Percentiles rank a stretch among this genome's conserved stretches.
Conservation (phyloP, 2,329 filamentous ascomycete species). For the Sporothrix inflata region DNA sequence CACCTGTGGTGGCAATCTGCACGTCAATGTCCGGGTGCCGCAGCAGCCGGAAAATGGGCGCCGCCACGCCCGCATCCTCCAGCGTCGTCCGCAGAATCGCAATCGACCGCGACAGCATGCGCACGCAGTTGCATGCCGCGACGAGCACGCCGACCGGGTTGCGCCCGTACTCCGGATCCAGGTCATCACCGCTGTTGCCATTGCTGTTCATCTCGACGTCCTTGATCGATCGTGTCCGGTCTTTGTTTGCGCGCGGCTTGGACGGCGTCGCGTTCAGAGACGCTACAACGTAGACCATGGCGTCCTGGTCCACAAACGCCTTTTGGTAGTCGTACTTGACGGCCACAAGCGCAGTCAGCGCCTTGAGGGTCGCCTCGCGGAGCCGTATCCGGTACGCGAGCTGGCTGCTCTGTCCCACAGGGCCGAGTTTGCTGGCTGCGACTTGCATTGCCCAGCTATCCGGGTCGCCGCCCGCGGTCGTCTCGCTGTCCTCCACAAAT, state of each 20-base stretch:
- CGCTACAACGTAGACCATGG: conserved; percentile 79
- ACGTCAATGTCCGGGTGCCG: conserved; percentile 76
- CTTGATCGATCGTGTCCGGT: conserved; percentile 35
- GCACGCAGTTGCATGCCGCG: conserved; percentile 80
- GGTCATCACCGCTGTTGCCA: conserved; percentile 35
- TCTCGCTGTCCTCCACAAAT: not conserved
- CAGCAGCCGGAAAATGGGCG: conserved; percentile 76
- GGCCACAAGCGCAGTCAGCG: conserved; percentile 78
- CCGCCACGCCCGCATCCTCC: conserved; percentile 80
- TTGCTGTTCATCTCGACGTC: not conserved
- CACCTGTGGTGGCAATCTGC: conserved; percentile 81
- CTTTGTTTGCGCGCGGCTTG: conserved; percentile 52
- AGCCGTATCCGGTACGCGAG: conserved; percentile 73
- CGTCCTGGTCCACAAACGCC: conserved; percentile 77
- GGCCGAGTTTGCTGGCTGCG: conserved; percentile 53
- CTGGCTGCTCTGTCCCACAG: conserved; percentile 61
- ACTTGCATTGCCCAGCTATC: conserved; percentile 38
- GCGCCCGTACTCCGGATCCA: conserved; percentile 60
- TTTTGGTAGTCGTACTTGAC: conserved; percentile 86
- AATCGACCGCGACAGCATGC: conserved; percentile 82
- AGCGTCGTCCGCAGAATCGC: conserved; percentile 82
- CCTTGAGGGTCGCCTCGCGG: conserved; percentile 75
- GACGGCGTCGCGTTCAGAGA: conserved; percentile 66
- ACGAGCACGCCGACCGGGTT: conserved; percentile 80
- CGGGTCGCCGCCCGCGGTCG: not conserved